These are phyloP conservation scores for Monosporascus sp. DNA, from an alignment of 2,329 filamentous ascomycete species.

Conservation along the genomic window DNA sequence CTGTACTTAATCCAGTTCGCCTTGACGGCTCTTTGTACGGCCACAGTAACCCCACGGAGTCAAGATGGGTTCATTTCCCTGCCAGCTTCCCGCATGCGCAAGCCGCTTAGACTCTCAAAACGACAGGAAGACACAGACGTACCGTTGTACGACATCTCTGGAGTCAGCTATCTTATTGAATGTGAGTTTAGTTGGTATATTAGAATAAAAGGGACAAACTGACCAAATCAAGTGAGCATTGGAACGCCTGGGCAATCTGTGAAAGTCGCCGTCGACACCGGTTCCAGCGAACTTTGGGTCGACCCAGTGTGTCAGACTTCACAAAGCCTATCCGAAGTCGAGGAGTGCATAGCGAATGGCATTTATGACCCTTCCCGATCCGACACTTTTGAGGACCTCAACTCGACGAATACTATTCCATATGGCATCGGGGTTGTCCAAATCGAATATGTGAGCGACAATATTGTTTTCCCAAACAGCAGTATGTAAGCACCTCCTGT, in stretches of 20 bases:
- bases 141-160: background rate
- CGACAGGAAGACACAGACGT: background rate
- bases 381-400: slow-evolving; percentile 12
- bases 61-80: background rate
- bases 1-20: background rate
- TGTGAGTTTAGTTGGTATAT: background rate
- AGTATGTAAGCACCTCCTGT: slow-evolving; percentile 6
- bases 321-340: background rate
- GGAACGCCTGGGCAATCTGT: slow-evolving; percentile 11
- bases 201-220: background rate
- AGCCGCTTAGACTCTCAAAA: background rate
- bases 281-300: slow-evolving; percentile 16
- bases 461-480: slow-evolving; percentile 22
- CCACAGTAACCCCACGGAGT: background rate
- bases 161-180: slow-evolving; percentile 1
- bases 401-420: slow-evolving; percentile 13
- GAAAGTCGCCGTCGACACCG: slow-evolving; percentile 12
- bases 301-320: slow-evolving; percentile 7
- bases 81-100: background rate
- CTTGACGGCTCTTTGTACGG: background rate
- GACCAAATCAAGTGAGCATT: slow-evolving; percentile 3
- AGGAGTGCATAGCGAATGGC: background rate
- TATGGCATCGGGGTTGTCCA: slow-evolving; percentile 26
- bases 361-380: slow-evolving; percentile 15
- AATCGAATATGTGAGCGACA: slow-evolving; percentile 25